Conservation (phyloP, 306 rosid genomes). For the Trifolium fragiferum region DNA sequence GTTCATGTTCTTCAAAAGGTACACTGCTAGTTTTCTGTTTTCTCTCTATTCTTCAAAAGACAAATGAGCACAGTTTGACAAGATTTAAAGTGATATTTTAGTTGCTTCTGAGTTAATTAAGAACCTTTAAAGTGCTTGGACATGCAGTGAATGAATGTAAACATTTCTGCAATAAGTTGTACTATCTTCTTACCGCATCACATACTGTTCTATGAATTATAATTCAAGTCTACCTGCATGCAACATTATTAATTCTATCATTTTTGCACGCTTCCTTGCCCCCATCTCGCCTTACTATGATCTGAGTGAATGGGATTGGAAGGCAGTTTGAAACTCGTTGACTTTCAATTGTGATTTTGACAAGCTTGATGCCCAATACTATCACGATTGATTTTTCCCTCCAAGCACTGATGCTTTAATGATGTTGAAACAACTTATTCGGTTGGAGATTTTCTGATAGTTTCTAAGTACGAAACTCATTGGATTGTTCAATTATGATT, state of each 20-base stretch:
- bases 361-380: slow-evolving; percentile 5
- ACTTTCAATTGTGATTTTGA: background rate
- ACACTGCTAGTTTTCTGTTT: slow-evolving; percentile 22
- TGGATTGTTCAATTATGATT: background rate
- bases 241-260: background rate
- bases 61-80: too few relatives aligned
- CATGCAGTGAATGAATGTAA: background rate
- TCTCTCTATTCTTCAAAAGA: slow-evolving; percentile 11
- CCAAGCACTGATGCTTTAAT: slow-evolving; percentile 11
- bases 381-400: background rate
- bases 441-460: slow-evolving; percentile 38
- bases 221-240: background rate
- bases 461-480: background rate
- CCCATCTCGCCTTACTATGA: background rate
- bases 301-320: background rate
- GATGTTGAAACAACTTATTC: slow-evolving; percentile 16
- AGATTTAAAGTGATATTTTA: background rate
- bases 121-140: background rate
- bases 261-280: slow-evolving; percentile 1
- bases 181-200: background rate
- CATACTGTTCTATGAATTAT: slow-evolving; percentile 1
- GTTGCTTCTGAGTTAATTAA: background rate
- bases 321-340: background rate
- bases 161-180: slow-evolving; percentile 5
- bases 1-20: slow-evolving; percentile 96